phyloP scores from a whole-genome alignment of 31 red algal genomes.

The Endocladia muricata region DNA sequence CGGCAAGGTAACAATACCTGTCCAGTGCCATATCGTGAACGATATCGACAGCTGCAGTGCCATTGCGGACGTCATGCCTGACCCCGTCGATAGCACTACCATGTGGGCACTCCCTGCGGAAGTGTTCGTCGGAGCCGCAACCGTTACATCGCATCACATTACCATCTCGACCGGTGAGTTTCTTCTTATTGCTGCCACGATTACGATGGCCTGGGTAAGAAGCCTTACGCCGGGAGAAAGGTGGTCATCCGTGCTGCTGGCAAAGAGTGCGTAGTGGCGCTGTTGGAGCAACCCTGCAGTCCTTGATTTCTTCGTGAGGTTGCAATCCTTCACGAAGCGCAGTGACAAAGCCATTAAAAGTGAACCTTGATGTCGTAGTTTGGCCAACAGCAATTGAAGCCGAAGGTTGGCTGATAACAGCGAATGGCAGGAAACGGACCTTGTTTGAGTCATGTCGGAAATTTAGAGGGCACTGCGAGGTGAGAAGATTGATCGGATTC shows the following conservation, averaged over 20 bases:
- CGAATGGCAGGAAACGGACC: constrained; percentile 15
- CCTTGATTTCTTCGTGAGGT: neutral
- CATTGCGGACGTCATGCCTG: no score
- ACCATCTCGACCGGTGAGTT: no score
- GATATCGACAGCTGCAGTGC: no score
- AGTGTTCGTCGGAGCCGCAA: no score
- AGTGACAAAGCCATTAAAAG: constrained; percentile 9
- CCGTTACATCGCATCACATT: no score
- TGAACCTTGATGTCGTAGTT: constrained; percentile 5
- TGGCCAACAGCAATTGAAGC: constrained; percentile 1
- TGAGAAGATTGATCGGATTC: constrained; percentile 11
- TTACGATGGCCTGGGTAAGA: neutral
- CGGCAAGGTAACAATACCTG: no score
- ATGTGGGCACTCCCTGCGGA: no score
- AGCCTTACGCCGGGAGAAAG: neutral
- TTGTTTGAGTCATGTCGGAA: constrained; percentile 23
- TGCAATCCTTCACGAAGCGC: neutral
- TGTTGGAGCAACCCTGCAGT: no score
- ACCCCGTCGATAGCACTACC: no score
- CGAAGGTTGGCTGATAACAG: constrained; percentile 5
- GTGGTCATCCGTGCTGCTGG: neutral
- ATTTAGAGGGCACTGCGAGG: constrained; percentile 18
- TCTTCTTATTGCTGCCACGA: no score
- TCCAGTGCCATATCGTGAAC: no score
- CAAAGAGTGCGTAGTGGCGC: neutral